phyloP scores from a whole-genome alignment of 2,329 filamentous ascomycete genomes.

The Scedosporium dehoogii region DNA sequence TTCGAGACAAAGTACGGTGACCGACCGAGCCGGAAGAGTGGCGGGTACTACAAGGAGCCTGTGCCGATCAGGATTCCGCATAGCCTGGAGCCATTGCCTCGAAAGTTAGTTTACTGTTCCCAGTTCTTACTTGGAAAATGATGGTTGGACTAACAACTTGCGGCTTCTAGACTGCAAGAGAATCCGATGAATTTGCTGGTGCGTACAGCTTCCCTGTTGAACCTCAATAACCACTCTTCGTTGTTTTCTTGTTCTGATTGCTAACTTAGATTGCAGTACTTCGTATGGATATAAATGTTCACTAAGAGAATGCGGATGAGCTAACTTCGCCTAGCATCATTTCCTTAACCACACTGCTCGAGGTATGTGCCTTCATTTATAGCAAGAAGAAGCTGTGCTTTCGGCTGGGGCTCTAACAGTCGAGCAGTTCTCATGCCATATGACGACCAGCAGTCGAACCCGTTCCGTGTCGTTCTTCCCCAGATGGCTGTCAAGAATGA shows the following conservation, averaged over 20 bases:
- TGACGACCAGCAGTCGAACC: slow-evolving; percentile 42
- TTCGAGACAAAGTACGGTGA: slow-evolving; percentile 38
- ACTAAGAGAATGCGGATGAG: not conserved
- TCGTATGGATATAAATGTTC: slow-evolving; percentile 23
- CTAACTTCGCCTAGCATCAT: slow-evolving; percentile 30
- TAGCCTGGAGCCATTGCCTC: slow-evolving; percentile 36
- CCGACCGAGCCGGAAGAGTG: slow-evolving; percentile 22
- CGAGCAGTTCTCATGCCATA: slow-evolving; percentile 35
- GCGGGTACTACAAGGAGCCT: slow-evolving; percentile 59
- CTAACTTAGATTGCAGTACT: slow-evolving; percentile 29
- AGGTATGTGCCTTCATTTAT: slow-evolving; percentile 26
- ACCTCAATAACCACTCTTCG: too few species aligned
- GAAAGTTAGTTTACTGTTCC: slow-evolving; percentile 21
- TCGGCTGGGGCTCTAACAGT: slow-evolving; percentile 32
- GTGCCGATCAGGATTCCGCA: slow-evolving; percentile 49
- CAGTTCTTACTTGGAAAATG: slow-evolving; percentile 34
- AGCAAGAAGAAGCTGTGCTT: not conserved
- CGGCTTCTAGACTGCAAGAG: slow-evolving; percentile 37
- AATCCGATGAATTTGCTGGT: slow-evolving; percentile 72
- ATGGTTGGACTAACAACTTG: not conserved
- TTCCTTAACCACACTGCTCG: slow-evolving; percentile 73
- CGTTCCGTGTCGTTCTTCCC: slow-evolving; percentile 38
- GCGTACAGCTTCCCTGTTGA: slow-evolving; percentile 11
- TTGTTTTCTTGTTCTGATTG: not conserved
- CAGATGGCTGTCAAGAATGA: slow-evolving; percentile 58